phyloP scores from a whole-genome alignment of 805 yeast genomes.

The Lachancea sp. region DNA sequence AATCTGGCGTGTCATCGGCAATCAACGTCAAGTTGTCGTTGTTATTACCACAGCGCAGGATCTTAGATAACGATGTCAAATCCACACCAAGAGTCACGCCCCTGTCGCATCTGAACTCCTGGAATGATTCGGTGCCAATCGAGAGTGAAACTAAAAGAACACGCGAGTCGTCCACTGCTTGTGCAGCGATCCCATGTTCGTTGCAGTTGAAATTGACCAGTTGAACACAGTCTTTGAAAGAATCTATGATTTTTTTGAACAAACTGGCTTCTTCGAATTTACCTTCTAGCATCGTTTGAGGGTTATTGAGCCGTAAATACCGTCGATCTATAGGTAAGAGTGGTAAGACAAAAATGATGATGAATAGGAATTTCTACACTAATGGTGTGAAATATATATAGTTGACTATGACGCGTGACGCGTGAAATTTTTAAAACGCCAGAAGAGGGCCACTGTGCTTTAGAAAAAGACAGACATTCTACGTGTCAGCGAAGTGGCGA shows the following conservation, averaged over 20 bases:
- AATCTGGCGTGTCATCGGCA: conserved; percentile 85
- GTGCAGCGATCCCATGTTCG: conserved; percentile 90
- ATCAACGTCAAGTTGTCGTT: conserved; percentile 81
- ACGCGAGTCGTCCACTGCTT: conserved; percentile 97
- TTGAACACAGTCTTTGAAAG: conserved; percentile 90
- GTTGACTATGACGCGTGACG: not conserved
- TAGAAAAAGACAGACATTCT: not conserved
- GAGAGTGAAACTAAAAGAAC: conserved; percentile 83
- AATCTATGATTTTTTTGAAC: conserved; percentile 85
- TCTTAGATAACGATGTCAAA: conserved; percentile 77
- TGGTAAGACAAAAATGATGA: too few species aligned
- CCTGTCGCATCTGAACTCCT: conserved; percentile 91
- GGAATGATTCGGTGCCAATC: conserved; percentile 82
- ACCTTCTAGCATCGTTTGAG: conserved; percentile 79
- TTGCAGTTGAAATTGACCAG: conserved; percentile 95
- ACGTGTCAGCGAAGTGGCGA: conserved; percentile 9
- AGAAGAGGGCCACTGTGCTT: not conserved
- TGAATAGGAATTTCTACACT: not conserved
- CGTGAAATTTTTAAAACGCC: not conserved
- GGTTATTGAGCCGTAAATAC: too few species aligned
- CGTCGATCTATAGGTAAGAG: too few species aligned
- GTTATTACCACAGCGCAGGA: conserved; percentile 85
- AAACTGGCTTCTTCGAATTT: conserved; percentile 89
- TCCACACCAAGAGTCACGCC: conserved; percentile 89
- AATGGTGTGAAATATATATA: not conserved